Percentiles rank a stretch among this genome's conserved stretches.
Conservation (phyloP, 2,329 filamentous ascomycete species). For the Aotearoamyces nothofagi region DNA sequence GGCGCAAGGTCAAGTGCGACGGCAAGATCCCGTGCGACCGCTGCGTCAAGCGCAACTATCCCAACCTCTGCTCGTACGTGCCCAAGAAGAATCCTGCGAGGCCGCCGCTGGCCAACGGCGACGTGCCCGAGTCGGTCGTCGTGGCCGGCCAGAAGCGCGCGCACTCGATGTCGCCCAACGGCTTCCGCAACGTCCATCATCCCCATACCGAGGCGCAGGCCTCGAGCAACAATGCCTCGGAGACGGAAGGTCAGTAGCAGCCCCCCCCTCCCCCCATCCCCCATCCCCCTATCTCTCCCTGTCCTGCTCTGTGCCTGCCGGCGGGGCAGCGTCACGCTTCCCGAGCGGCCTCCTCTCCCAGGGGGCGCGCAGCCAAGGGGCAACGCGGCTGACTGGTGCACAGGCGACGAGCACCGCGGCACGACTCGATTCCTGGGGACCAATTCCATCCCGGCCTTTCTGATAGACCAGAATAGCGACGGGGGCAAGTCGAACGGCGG, state of each 20-base stretch:
- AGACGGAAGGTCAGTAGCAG: too few species aligned
- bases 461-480: constrained; percentile 38
- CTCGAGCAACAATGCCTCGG: constrained; percentile 1
- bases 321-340: too few species aligned
- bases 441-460: constrained; percentile 51
- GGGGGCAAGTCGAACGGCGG: constrained; percentile 36
- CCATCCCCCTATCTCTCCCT: constrained; percentile 4
- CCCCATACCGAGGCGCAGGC: background rate
- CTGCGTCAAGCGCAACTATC: constrained; percentile 50
- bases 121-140: too few species aligned
- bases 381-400: too few species aligned
- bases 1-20: constrained; percentile 55
- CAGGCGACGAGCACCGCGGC: constrained; percentile 37
- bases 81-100: too few species aligned
- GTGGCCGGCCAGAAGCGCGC: too few species aligned
- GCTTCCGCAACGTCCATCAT: too few species aligned
- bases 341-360: too few species aligned
- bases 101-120: too few species aligned
- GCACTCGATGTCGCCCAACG: too few species aligned
- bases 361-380: too few species aligned
- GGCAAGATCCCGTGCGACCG: constrained; percentile 56
- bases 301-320: too few species aligned
- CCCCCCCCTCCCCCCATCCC: constrained; percentile 2
- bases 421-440: constrained; percentile 49
- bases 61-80: constrained; percentile 51